phyloP scores from a whole-genome alignment of 345 rosid genomes.

The Citrus medica region DNA sequence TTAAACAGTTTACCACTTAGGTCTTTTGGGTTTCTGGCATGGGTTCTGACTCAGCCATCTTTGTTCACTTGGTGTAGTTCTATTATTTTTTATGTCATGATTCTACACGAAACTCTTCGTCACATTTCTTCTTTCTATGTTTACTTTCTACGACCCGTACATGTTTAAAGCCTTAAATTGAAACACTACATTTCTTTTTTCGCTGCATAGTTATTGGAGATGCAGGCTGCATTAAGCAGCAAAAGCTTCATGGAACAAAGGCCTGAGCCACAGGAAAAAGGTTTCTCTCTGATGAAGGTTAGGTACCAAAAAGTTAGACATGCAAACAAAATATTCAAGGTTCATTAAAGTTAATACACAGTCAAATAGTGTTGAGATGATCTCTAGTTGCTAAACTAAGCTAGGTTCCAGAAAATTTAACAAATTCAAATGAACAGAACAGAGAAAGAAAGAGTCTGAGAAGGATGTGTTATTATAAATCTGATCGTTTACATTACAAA shows the following conservation, averaged over 20 bases:
- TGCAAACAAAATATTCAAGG: neutral
- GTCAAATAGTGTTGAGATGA: neutral
- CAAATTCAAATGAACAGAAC: neutral
- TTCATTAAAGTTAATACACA: neutral
- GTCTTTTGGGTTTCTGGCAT: neutral
- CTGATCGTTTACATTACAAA: no score
- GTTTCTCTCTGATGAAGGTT: neutral
- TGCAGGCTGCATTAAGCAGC: neutral
- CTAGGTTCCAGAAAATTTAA: neutral
- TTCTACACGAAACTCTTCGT: neutral
- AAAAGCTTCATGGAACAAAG: neutral
- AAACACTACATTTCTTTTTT: neutral
- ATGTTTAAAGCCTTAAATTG: neutral
- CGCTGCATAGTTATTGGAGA: neutral
- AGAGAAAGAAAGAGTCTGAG: neutral
- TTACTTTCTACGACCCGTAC: neutral
- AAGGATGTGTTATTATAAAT: neutral
- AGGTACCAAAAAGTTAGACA: neutral
- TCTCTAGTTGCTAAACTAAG: neutral
- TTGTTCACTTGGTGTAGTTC: neutral
- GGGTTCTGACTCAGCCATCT: neutral
- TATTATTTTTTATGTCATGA: neutral
- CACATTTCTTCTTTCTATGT: neutral
- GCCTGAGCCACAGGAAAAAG: neutral
- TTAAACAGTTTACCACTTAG: neutral